Evolutionary conservation across 768 basidiomycete species (phyloP), one percentile per base, ranked within the genome.

Genomic region (Lepiota venenata): DNA sequence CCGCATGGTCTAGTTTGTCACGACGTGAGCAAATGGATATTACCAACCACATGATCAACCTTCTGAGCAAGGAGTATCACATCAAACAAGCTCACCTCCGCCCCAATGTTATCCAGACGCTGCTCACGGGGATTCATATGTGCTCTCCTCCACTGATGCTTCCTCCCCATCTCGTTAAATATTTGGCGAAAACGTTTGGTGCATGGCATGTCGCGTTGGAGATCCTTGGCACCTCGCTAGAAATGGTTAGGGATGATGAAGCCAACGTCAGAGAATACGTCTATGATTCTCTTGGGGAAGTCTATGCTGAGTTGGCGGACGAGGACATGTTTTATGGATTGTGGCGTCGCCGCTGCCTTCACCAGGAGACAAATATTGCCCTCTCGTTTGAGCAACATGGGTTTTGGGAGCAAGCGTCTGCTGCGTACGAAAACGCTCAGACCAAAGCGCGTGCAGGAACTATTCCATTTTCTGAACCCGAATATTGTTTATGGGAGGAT

Each of bases 401-500:
- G 11, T 87, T 98, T 81, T 99, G 96, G 95, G 88, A 91, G 27
- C 87, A 94, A 63, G 94, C 97, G 0, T 82, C 90, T 37, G 82
- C 77, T 56, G 80, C 87, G 38, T 98, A 99, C 69, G 97, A 99
- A 69, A 72, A 75, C 21, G 97, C 95, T 1, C 95, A 98, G 70
- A 85, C 76, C 60, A 91, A 87, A 68, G 87, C 93, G 7, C 80
- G 93, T 43, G 76, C 81, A 3, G 92, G 93, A 4, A 73, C 81
- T 5, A 83, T 97, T 50, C 85, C 94, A 1, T 98, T 95, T 73
- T 88, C 90, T 11, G 97, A 99, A 68, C 78, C 88, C 1, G 97
- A 99, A 68, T 98, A 95, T 67, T 93, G 91, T 62, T 75, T 99
- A 16, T 99, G 97, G 97, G 97, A 99, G 63, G 97, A 99, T 66